These are phyloP conservation scores for Saccharomycopsis fermentans DNA, from an alignment of 805 yeast species.

Conservation along the genomic window DNA sequence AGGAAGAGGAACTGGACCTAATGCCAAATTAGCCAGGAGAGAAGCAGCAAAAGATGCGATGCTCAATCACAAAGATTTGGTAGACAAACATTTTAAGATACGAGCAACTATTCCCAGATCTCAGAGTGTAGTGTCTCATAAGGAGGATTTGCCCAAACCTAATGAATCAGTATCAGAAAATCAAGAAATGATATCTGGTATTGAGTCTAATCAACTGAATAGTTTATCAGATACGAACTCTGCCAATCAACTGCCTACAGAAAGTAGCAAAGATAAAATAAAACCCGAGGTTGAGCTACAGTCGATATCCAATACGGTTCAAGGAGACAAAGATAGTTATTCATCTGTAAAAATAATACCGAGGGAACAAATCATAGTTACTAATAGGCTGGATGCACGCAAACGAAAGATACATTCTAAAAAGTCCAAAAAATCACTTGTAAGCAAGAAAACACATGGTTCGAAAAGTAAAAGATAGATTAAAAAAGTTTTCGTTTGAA, in stretches of 20 bases:
- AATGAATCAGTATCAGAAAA: not conserved
- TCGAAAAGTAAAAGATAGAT: not conserved
- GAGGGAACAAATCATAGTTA: not conserved
- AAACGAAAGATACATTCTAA: not conserved
- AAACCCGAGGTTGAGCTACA: no score
- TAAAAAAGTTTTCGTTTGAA: not conserved
- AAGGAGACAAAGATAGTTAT: not conserved
- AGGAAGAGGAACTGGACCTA: slow-evolving; percentile 65
- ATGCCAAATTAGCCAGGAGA: slow-evolving; percentile 66
- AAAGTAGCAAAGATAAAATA: no score
- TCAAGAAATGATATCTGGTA: no score
- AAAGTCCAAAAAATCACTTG: not conserved
- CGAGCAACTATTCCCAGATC: not conserved
- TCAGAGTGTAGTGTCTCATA: not conserved
- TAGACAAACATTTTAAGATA: slow-evolving; percentile 6
- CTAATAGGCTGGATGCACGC: not conserved
- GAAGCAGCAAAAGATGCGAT: slow-evolving; percentile 81
- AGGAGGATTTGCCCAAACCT: not conserved
- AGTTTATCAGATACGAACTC: no score
- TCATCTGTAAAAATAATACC: no score
- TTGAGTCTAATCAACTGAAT: no score
- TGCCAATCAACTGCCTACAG: no score
- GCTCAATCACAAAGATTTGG: slow-evolving; percentile 27
- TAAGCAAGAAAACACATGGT: not conserved
- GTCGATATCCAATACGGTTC: no score